Evolutionary conservation across 169 alveolate species (phyloP), one percentile per base, ranked within the genome.

Genomic region (Condylostoma magnum): DNA sequence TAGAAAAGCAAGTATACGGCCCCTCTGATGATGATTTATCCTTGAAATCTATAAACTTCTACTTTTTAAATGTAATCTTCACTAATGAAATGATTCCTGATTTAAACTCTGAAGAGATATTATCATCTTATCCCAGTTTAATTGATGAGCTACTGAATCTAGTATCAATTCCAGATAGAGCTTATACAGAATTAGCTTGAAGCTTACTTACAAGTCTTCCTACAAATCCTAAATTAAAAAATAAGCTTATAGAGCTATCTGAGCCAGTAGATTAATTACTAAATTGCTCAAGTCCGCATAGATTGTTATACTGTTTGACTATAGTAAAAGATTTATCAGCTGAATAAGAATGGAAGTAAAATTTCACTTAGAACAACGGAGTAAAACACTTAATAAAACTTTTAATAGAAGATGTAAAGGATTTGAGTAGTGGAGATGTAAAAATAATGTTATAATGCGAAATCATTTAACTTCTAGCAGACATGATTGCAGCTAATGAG

Each of bases 351-450:
- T 79, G 87, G 83, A 79, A 82, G 36, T 68, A 63, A 33, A 82
- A 72, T 27, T 86, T 86, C 66, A 28, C 71, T 3, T 75, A 31
- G 52, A 5, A 84, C 85, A 33, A 87, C 83, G n/a, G 79, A 71
- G 28, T 69, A 54, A 28, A 69, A 72, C 30, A 65, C 69, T 2
- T 82, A 43, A 41, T 43, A 33, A 27, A 52, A 37, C 5, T 75
- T 73, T 33, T 38, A 54, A 28, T 22, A n/a, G 52, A 56, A 53
- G 27, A 48, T 41, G 69, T n/a, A n/a, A n/a, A n/a, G n/a, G n/a
- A n/a, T n/a, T n/a, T n/a, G n/a, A n/a, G n/a, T n/a, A n/a, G n/a
- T n/a, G n/a, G n/a, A n/a, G n/a, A n/a, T n/a, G n/a, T n/a, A n/a
- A n/a, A n/a, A n/a, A n/a, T n/a, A n/a, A n/a, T n/a, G n/a, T n/a